Conservation (phyloP, 2,329 filamentous ascomycete species). For the Periconia sp. region DNA sequence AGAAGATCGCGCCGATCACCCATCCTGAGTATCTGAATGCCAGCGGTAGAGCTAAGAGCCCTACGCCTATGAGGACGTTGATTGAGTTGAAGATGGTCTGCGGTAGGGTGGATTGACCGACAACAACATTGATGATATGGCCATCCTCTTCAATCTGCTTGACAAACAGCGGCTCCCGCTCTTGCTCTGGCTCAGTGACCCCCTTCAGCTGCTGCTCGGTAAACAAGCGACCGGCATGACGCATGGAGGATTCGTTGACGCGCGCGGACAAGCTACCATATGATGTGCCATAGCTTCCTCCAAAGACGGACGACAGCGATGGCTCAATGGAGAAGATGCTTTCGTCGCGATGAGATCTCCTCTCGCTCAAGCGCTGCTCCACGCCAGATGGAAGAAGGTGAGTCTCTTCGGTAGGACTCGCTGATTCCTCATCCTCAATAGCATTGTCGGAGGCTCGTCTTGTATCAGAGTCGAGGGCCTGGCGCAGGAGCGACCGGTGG, state of each 20-base stretch:
- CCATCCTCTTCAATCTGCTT: slow-evolving; percentile 86
- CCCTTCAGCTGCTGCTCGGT: slow-evolving; percentile 54
- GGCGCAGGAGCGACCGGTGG: slow-evolving; percentile 50
- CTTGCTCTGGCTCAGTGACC: slow-evolving; percentile 51
- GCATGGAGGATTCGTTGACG: slow-evolving; percentile 62
- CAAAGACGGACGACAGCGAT: slow-evolving; percentile 68
- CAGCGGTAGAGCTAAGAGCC: slow-evolving; percentile 85
- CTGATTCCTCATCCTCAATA: slow-evolving; percentile 43
- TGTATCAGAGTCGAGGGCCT: slow-evolving; percentile 45
- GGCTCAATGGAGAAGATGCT: slow-evolving; percentile 58
- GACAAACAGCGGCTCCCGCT: slow-evolving; percentile 77
- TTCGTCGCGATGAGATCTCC: slow-evolving; percentile 44
- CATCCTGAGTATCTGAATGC: slow-evolving; percentile 88
- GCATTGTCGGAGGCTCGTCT: slow-evolving; percentile 47
- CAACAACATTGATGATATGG: slow-evolving; percentile 81
- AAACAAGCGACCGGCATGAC: slow-evolving; percentile 60
- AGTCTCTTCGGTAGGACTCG: slow-evolving; percentile 34
- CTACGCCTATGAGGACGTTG: slow-evolving; percentile 90
- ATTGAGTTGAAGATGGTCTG: slow-evolving; percentile 98
- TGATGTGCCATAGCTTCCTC: slow-evolving; percentile 72
- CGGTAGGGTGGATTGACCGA: slow-evolving; percentile 92
- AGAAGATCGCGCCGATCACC: slow-evolving; percentile 78
- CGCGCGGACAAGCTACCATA: slow-evolving; percentile 66
- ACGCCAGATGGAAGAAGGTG: slow-evolving; percentile 34
- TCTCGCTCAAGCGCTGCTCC: slow-evolving; percentile 33